Percentiles rank a stretch among this genome's conserved stretches.
Conservation (phyloP, 176 grass and related monocot species). For the Alopecurus myosuroides region DNA sequence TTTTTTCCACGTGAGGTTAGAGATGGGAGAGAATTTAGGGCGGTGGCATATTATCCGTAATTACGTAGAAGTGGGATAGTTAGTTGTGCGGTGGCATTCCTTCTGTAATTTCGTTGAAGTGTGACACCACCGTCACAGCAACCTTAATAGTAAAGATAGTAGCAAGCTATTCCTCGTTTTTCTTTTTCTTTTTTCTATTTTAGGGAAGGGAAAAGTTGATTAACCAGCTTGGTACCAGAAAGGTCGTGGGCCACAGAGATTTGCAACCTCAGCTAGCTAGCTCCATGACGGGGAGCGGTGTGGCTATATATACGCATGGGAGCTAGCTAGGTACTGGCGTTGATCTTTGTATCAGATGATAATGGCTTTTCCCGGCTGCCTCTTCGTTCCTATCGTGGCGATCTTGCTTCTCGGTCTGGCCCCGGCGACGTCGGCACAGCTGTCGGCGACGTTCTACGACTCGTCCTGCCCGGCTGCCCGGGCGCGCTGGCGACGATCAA, state of each 20-base stretch:
- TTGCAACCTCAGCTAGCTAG: not conserved
- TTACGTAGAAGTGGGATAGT: too few relatives aligned
- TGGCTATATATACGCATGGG: constrained; percentile 16
- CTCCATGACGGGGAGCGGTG: not conserved
- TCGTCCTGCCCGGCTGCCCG: constrained; percentile 63
- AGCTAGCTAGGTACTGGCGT: too few relatives aligned
- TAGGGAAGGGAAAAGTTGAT: not conserved
- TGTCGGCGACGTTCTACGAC: constrained; percentile 77
- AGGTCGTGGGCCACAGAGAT: not conserved
- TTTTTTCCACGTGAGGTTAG: too few relatives aligned
- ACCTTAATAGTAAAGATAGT: too few relatives aligned
- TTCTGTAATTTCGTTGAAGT: too few relatives aligned
- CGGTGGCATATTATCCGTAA: too few relatives aligned
- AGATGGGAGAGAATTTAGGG: too few relatives aligned
- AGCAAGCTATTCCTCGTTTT: too few relatives aligned
- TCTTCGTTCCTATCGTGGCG: not conserved
- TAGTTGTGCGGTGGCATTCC: too few relatives aligned
- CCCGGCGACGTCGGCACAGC: constrained; percentile 44
- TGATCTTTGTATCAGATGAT: not conserved
- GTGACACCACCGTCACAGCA: too few relatives aligned
- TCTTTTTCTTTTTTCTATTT: too few relatives aligned
- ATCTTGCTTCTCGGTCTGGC: constrained; percentile 31
- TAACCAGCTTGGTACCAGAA: not conserved
- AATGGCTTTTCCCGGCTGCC: not conserved
- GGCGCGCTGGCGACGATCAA: constrained; percentile 45